Evolutionary conservation across 2,329 filamentous ascomycete genomes (phyloP), one percentile per base, ranked within the genome.

Genomic region (Botryotinia narcissicola): DNA sequence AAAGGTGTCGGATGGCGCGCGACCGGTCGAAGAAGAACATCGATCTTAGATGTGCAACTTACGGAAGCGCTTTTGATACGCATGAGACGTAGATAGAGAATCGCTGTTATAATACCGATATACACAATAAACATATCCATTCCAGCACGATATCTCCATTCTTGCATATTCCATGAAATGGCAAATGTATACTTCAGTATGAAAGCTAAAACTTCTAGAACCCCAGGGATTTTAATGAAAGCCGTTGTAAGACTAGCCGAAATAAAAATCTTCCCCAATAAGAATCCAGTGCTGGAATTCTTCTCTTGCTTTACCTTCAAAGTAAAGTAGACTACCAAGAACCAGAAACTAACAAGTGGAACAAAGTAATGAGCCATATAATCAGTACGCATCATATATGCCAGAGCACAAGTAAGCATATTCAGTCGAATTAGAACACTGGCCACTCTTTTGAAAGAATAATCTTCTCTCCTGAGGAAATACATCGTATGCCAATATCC

Each of bases 401-500:
- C 83, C 46, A 91, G 81, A 0, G 84, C 75, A 32, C 85, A 84
- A 64, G 85, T 86, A 12, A 91, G 82, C 2, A 88, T 79, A 77
- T 91, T 92, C 18, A 89, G 82, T 3, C 88, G 86, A 57, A 90
- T 82, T 42, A 92, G 77, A 10, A 90, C 86, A 4, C 80, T 80
- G 2, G 83, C 83, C n/a, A 88, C 81, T 35, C 89, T 85, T 46
- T 83, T 82, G 44, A 87, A 77, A 0, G 89, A 89, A 78, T 86
- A 90, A 78, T 92, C 88, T 46, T 82, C 82, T 70, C 84, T 89
- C 69, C 82, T 82, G 14, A 90, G 80, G 74, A 91, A 87, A 78
- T 88, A 90, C 12, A 85, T 81, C 0, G 89, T 85, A 77, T 92
- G 89, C 1, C 89, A 88, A 76, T 87, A 91, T 12, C 86, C 87